phyloP scores from a whole-genome alignment of 176 grass and related monocot genomes.

The Aechmea fasciata region DNA sequence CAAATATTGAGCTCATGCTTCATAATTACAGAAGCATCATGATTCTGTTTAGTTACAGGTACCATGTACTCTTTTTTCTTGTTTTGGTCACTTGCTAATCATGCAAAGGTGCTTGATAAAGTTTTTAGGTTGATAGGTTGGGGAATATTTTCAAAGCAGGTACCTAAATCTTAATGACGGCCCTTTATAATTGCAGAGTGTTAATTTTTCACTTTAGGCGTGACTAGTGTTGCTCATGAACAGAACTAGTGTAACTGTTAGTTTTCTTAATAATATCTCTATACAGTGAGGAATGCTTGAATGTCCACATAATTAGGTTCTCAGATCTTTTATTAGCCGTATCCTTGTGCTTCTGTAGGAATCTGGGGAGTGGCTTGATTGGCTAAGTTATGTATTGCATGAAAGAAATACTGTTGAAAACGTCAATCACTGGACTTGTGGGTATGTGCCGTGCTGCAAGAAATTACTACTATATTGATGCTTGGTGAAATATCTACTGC shows the following conservation, averaged over 20 bases:
- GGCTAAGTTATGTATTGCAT: conserved; percentile 14
- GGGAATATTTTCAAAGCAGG: no score
- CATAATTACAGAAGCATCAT: not conserved
- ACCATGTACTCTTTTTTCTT: not conserved
- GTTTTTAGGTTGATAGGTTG: no score
- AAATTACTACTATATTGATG: not conserved
- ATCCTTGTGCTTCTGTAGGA: conserved; percentile 1
- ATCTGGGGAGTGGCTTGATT: conserved; percentile 19
- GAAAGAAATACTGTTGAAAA: conserved; percentile 23
- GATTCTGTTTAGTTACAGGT: not conserved
- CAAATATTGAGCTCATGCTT: not conserved
- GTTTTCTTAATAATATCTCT: not conserved
- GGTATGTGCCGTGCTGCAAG: conserved; percentile 14
- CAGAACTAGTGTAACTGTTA: not conserved
- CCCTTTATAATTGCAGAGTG: no score
- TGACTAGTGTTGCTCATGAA: not conserved
- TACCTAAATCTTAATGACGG: no score
- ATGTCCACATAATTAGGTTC: not conserved
- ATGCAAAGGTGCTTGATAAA: no score
- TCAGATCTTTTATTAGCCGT: not conserved
- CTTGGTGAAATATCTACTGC: not conserved
- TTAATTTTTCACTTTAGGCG: no score
- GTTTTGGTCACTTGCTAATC: not conserved
- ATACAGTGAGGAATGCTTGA: not conserved
- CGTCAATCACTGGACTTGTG: conserved; percentile 17